A percentile compares a stretch with the other conserved stretches of the same genome.
These are phyloP conservation scores for Penicillium palitans DNA, from an alignment of 2,329 filamentous ascomycete species.

Conservation along the genomic window DNA sequence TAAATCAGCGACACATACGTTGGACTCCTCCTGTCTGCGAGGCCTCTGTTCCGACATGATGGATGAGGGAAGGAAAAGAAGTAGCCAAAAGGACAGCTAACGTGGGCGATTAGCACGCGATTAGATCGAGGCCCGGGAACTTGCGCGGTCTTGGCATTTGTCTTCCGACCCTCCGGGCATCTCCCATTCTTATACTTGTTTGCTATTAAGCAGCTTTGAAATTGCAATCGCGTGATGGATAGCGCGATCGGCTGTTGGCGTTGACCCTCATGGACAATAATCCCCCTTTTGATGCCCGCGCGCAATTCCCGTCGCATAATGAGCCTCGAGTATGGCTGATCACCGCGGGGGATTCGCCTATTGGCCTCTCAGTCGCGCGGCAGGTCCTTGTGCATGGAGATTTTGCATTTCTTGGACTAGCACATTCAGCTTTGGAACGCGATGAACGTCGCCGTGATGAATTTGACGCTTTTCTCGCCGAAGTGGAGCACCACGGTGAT, in stretches of 20 bases:
- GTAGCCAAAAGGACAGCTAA: conserved; percentile 14
- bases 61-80: conserved; percentile 14
- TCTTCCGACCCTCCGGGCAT: conserved; percentile 3
- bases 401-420: conserved; percentile 80
- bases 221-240: conserved; percentile 29
- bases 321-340: conserved; percentile 88
- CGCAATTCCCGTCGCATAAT: conserved; percentile 60
- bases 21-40: conserved; percentile 38
- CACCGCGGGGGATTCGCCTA: conserved; percentile 79
- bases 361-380: conserved; percentile 78
- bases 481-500: conserved; percentile 62
- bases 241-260: conserved; percentile 26
- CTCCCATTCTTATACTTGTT: conserved; percentile 2
- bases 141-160: conserved; percentile 10
- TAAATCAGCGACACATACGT: conserved; percentile 25
- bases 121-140: conserved; percentile 14
- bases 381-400: conserved; percentile 88
- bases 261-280: conserved; percentile 36
- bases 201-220: neutral
- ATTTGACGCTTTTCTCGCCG: conserved; percentile 75
- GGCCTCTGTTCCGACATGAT: conserved; percentile 45
- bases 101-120: neutral
- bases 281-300: conserved; percentile 35
- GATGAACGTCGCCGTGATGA: conserved; percentile 73
- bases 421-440: conserved; percentile 72